Percentiles rank a stretch among this genome's conserved stretches.
phyloP scores from a whole-genome alignment of 352 stramenopile species.

The Globisporangium mamillatum region DNA sequence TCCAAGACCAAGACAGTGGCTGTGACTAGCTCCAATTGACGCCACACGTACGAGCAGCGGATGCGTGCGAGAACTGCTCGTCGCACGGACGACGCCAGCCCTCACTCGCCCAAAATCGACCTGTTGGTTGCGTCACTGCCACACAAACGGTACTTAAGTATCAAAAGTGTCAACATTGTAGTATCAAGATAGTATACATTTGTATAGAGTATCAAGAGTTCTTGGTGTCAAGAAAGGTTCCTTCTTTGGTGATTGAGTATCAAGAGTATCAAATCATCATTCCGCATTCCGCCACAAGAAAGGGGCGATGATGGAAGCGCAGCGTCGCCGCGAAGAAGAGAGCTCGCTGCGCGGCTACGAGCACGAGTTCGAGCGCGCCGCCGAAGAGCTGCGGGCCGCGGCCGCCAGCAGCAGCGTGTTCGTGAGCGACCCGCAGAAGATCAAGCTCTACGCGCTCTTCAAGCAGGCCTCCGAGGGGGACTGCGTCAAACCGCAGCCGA shows the following conservation, averaged over 20 bases:
- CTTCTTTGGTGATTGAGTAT: background rate
- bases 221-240: too few species aligned
- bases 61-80: too few species aligned
- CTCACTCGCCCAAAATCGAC: too few species aligned
- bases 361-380: constrained; percentile 44
- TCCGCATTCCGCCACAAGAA: background rate
- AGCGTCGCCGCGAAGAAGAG: constrained; percentile 31
- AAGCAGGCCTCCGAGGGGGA: constrained; percentile 76
- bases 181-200: too few species aligned
- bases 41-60: too few species aligned
- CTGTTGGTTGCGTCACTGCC: too few species aligned
- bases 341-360: constrained; percentile 48
- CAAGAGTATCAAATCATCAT: background rate
- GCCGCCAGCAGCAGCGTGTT: constrained; percentile 23
- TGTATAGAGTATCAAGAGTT: too few species aligned
- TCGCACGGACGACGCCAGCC: too few species aligned
- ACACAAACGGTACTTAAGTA: too few species aligned
- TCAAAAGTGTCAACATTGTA: too few species aligned
- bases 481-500: constrained; percentile 47
- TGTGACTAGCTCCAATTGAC: too few species aligned
- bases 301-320: constrained; percentile 6
- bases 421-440: constrained; percentile 67
- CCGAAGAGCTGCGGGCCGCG: constrained; percentile 36
- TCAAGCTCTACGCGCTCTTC: constrained; percentile 75
- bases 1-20: too few species aligned